Evolutionary conservation across 352 stramenopile species (phyloP).

Genomic region (Phytophthora ohioensis): DNA sequence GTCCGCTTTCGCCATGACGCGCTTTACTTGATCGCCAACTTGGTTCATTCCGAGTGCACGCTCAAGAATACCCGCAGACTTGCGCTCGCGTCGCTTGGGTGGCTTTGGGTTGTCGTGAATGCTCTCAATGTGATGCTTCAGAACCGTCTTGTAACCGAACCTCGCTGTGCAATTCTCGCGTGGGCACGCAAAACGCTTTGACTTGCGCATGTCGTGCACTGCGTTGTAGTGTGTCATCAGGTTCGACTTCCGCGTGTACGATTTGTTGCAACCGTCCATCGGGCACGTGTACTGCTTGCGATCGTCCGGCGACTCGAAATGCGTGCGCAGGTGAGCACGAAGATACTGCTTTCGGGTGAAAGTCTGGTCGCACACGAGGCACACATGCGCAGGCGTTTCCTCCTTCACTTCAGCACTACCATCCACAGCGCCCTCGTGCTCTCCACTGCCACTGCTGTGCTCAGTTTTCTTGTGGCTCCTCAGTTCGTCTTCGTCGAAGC

Average conservation of each 20-base stretch:
- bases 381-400: conserved; percentile 36
- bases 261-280: conserved; percentile 62
- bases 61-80: conserved; percentile 43
- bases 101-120: conserved; percentile 59
- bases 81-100: conserved; percentile 34
- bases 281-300: conserved; percentile 73
- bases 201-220: conserved; percentile 67
- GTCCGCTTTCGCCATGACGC: neutral
- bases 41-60: conserved; percentile 47
- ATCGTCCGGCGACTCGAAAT: conserved; percentile 70
- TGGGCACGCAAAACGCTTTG: conserved; percentile 71
- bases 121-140: conserved; percentile 67
- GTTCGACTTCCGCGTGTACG: conserved; percentile 79
- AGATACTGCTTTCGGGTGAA: conserved; percentile 67
- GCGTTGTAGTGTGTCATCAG: conserved; percentile 82
- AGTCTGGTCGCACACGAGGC: conserved; percentile 58
- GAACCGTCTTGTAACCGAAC: conserved; percentile 83
- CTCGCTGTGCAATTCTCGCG: conserved; percentile 59
- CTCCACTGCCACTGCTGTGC: conserved; percentile 30
- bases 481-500: conserved; percentile 61
- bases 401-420: neutral
- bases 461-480: conserved; percentile 45
- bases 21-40: conserved; percentile 28
- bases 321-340: conserved; percentile 64
- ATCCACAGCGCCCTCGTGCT: neutral